These are phyloP conservation scores for Thecaphora thlaspeos DNA, from an alignment of 1,284 basidiomycete species.

Conservation along the genomic window DNA sequence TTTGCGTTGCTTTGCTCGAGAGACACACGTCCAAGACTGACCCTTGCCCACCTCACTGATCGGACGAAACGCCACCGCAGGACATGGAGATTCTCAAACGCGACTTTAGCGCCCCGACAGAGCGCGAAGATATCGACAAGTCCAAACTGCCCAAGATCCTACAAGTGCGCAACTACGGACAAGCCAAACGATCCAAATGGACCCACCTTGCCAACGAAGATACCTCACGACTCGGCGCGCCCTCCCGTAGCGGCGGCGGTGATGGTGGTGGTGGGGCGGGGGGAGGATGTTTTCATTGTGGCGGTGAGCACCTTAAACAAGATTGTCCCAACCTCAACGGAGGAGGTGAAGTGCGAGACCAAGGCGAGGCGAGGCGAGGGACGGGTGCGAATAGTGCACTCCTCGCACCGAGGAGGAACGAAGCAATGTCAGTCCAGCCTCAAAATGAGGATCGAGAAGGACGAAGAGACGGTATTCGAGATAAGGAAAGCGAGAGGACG, in stretches of 20 bases:
- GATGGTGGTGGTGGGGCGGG: constrained; percentile 59
- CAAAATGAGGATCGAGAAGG: constrained; percentile 3
- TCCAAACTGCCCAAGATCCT: constrained; percentile 85
- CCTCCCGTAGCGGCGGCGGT: constrained; percentile 38
- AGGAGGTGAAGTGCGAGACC: constrained; percentile 9
- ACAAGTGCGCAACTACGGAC: constrained; percentile 96
- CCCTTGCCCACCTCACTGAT: too few species aligned
- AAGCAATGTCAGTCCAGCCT: constrained; percentile 11
- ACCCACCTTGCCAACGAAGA: constrained; percentile 87
- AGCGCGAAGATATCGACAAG: constrained; percentile 75
- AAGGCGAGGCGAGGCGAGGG: too few species aligned
- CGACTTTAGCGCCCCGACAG: constrained; percentile 86
- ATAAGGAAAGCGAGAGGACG: too few species aligned
- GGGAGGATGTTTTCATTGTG: constrained; percentile 80
- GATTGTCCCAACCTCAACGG: constrained; percentile 41
- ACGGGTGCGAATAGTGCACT: constrained; percentile 10
- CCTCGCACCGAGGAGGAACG: not conserved
- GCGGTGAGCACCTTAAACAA: constrained; percentile 51
- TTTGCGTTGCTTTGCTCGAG: too few species aligned
- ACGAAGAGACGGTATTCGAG: not conserved
- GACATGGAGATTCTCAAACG: constrained; percentile 85
- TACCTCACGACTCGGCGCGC: constrained; percentile 65
- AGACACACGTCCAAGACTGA: too few species aligned
- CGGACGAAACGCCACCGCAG: too few species aligned
- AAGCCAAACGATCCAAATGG: constrained; percentile 79